Percentiles rank a stretch among this genome's conserved stretches.
Conservation (phyloP, 495 filamentous ascomycete genomes). For the Trichoderma parareesei region DNA sequence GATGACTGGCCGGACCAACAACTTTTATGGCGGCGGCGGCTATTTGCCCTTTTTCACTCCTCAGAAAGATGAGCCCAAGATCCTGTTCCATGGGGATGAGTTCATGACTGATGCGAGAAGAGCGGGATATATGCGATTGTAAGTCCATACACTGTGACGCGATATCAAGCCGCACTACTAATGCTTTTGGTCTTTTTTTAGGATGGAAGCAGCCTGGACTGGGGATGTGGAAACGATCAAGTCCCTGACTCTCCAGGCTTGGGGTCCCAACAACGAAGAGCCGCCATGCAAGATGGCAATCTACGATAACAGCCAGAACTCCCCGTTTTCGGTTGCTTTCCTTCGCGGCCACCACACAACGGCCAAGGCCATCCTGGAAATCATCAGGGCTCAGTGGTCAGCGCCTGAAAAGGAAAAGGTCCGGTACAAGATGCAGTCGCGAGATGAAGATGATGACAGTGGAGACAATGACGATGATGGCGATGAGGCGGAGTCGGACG, state of each 20-base stretch:
- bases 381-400: conserved; percentile 57
- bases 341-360: conserved; percentile 50
- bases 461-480: conserved; percentile 24
- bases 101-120: conserved; percentile 44
- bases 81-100: conserved; percentile 37
- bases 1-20: conserved; percentile 6
- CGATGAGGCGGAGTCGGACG: conserved; percentile 22
- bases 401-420: conserved; percentile 33
- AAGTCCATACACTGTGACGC: conserved; percentile 17
- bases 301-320: conserved; percentile 31
- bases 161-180: conserved; percentile 20
- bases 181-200: conserved; percentile 13
- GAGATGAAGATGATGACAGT: conserved; percentile 21
- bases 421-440: conserved; percentile 40
- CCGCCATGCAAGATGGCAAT: conserved; percentile 55
- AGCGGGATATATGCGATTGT: conserved; percentile 49
- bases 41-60: too few species aligned
- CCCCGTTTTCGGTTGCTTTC: conserved; percentile 58
- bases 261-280: conserved; percentile 38
- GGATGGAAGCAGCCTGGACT: conserved; percentile 62
- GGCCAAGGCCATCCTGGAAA: conserved; percentile 57
- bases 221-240: conserved; percentile 55
- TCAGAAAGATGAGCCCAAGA: conserved; percentile 23
- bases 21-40: conserved; percentile 22
- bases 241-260: conserved; percentile 34